A percentile compares a stretch with the other conserved stretches of the same genome.
Evolutionary conservation across 306 rosid genomes (phyloP).

Genomic region (Medicago lupulina): DNA sequence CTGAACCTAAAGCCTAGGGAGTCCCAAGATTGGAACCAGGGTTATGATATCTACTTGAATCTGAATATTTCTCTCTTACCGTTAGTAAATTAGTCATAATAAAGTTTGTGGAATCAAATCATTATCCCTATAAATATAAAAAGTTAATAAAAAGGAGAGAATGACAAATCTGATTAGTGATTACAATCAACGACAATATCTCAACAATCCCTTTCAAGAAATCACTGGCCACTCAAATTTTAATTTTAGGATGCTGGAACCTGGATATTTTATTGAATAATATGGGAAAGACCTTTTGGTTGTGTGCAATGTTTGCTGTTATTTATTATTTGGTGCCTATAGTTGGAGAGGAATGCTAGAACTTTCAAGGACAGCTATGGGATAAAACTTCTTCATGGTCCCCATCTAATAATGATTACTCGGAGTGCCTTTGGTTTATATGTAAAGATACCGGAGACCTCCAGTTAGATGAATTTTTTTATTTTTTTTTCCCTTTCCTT

Average conservation of each 20-base stretch:
- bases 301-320: conserved; percentile 20
- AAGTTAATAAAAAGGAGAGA: not conserved
- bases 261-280: no score
- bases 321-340: conserved; percentile 16
- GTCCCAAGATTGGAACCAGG: not conserved
- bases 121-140: not conserved
- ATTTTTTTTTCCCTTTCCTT: not conserved
- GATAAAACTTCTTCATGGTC: conserved; percentile 18
- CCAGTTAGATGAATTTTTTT: not conserved
- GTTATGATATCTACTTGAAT: no score
- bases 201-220: not conserved
- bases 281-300: not conserved
- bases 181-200: not conserved
- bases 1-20: not conserved
- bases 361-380: conserved; percentile 20
- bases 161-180: not conserved
- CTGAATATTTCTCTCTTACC: not conserved
- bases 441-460: conserved; percentile 6
- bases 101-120: not conserved
- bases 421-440: not conserved
- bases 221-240: not conserved
- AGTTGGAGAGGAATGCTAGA: conserved; percentile 24
- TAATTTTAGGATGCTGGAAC: not conserved
- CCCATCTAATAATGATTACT: conserved; percentile 5
- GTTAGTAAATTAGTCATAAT: no score